Percentiles rank a stretch among this genome's conserved stretches.
These are phyloP conservation scores for Penicillium fimorum DNA, from an alignment of 495 filamentous ascomycete genomes.

Conservation along the genomic window DNA sequence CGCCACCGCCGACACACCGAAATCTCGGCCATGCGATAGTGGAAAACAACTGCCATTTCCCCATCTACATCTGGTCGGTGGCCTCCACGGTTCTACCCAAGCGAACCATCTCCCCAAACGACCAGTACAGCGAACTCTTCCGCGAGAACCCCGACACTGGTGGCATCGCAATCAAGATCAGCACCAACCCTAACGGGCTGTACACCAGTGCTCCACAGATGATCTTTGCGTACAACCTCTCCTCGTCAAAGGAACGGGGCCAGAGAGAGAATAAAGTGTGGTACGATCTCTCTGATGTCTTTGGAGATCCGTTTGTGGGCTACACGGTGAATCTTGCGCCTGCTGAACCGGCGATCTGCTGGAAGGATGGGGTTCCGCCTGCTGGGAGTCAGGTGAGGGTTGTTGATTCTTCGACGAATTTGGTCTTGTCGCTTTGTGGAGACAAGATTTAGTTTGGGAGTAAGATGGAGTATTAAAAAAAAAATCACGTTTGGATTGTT, in stretches of 20 bases:
- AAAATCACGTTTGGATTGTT: background rate
- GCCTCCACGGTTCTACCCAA: slow-evolving; percentile 34
- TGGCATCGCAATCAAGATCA: slow-evolving; percentile 58
- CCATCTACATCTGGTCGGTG: slow-evolving; percentile 58
- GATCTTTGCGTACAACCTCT: slow-evolving; percentile 54
- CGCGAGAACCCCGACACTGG: slow-evolving; percentile 46
- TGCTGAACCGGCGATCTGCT: slow-evolving; percentile 42
- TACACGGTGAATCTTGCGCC: slow-evolving; percentile 39
- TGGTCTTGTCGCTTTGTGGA: slow-evolving; percentile 37
- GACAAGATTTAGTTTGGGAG: background rate
- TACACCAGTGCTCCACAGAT: slow-evolving; percentile 50
- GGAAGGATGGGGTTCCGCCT: slow-evolving; percentile 50
- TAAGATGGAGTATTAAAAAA: background rate
- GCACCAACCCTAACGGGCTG: slow-evolving; percentile 45
- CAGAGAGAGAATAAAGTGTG: slow-evolving; percentile 36
- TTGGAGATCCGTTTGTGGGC: slow-evolving; percentile 55
- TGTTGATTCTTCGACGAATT: slow-evolving; percentile 31
- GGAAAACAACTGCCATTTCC: slow-evolving; percentile 45
- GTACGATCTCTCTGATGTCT: slow-evolving; percentile 58
- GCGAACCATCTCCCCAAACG: slow-evolving; percentile 22
- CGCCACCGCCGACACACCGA: slow-evolving; percentile 5
- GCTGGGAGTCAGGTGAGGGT: slow-evolving; percentile 50
- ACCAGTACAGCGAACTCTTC: slow-evolving; percentile 42
- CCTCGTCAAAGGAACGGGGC: slow-evolving; percentile 17
- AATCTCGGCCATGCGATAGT: slow-evolving; percentile 48